Base-by-base conservation (phyloP, 345 rosid genomes). In the Linum usitatissimum region DNA sequence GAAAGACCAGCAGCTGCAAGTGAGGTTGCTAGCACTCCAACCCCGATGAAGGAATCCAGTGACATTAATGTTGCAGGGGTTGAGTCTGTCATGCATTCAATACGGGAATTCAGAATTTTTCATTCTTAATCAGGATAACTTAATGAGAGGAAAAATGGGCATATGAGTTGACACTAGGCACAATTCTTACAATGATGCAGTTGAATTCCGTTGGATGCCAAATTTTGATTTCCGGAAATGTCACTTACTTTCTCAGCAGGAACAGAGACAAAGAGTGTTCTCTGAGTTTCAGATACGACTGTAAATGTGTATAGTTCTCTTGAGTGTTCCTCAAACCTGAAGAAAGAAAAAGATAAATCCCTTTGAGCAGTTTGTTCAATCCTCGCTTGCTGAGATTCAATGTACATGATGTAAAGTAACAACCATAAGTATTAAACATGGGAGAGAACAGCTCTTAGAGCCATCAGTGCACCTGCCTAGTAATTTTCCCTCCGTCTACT, bases 381-480 rank as follows among this genome's bases (percentile, higher is more conserved):
- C 38, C 54, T 23, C 2, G 51, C 58, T 58, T 18, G 40, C 30
- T 34, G 48, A 1, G 63, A 59, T 61, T 67, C 51, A 12, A 59
- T 53, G 20, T 67, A 45, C 18, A 57, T 53, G 55, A 66, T 34
- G 15, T n/a, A 60, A 68, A 34, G 59, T 10, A 23, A 48, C 3
- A 20, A 49, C 19, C 40, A 60, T 9, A 31, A 54, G 30, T 40
- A 23, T 63, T 36, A 63, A 59, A 51, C 20, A 40, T 12, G 39
- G 53, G 49, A 17, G 38, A 17, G 62, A 62, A 42, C n/a, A 67
- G 63, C 21, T 58, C 48, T 63, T 55, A 61, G 39, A 51, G 55
- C 62, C 67, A 60, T 34, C 67, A 70, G 38, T 72, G 71, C 80
- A 79, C 86, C 81, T 81, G 81, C 86, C 86, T 81, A 79, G 70